Evolutionary conservation across 2,329 filamentous ascomycete genomes (phyloP).

Genomic region (Aureobasidium sp.): DNA sequence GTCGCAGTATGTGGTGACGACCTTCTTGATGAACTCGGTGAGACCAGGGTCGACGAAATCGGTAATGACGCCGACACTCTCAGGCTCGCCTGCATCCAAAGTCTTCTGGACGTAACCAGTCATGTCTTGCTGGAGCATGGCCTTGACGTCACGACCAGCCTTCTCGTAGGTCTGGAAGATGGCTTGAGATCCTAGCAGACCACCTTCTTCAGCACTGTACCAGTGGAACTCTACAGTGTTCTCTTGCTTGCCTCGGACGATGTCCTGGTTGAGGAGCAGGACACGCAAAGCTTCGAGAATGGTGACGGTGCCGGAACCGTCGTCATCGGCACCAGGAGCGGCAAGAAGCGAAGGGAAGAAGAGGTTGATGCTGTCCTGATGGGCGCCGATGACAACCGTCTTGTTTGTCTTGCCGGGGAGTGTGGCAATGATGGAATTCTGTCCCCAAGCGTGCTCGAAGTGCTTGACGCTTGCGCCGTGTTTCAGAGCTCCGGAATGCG

Average conservation of each 20-base stretch:
- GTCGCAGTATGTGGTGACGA: conserved; percentile 79
- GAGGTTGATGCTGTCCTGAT: conserved; percentile 93
- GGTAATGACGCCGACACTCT: conserved; percentile 86
- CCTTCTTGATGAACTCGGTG: conserved; percentile 83
- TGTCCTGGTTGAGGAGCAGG: conserved; percentile 61
- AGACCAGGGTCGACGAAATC: conserved; percentile 80
- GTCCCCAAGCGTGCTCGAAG: conserved; percentile 80
- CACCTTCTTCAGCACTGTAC: conserved; percentile 88
- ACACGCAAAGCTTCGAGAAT: conserved; percentile 87
- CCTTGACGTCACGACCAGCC: conserved; percentile 68
- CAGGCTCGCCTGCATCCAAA: conserved; percentile 70
- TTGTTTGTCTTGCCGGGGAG: conserved; percentile 80
- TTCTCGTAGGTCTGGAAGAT: conserved; percentile 79
- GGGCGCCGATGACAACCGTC: conserved; percentile 82
- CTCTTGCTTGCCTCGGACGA: conserved; percentile 60
- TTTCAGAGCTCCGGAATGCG: conserved; percentile 61
- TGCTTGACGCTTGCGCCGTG: conserved; percentile 61
- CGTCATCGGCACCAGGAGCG: conserved; percentile 91
- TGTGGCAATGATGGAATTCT: conserved; percentile 84
- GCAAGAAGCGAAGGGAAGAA: conserved; percentile 77
- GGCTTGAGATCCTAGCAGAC: conserved; percentile 78
- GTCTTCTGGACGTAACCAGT: conserved; percentile 82
- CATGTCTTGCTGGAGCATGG: conserved; percentile 99
- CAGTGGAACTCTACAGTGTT: conserved; percentile 97
- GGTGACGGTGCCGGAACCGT: conserved; percentile 67